These are phyloP conservation scores for Waltergamsia citrina DNA, from an alignment of 2,329 filamentous ascomycete species.

Conservation along the genomic window DNA sequence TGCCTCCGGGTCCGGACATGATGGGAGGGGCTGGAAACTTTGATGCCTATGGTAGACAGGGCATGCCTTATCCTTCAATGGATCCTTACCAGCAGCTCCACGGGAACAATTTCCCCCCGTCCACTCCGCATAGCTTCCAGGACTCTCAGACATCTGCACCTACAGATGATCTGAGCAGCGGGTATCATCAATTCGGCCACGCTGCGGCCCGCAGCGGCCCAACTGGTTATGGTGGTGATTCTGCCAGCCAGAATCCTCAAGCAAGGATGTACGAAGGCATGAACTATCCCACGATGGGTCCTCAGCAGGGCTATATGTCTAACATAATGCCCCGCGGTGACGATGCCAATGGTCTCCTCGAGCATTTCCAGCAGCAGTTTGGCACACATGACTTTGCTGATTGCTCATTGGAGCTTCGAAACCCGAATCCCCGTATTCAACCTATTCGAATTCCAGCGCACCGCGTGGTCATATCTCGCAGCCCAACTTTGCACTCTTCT, in stretches of 20 bases:
- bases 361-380: slow-evolving; percentile 28
- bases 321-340: slow-evolving; percentile 17
- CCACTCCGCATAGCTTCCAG: slow-evolving; percentile 52
- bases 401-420: slow-evolving; percentile 35
- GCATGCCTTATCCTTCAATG: slow-evolving; percentile 20
- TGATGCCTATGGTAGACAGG: slow-evolving; percentile 26
- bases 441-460: slow-evolving; percentile 39
- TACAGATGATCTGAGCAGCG: slow-evolving; percentile 32
- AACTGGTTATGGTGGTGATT: slow-evolving; percentile 17
- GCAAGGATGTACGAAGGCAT: not conserved
- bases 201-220: slow-evolving; percentile 26
- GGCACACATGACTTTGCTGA: slow-evolving; percentile 24
- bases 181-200: slow-evolving; percentile 24
- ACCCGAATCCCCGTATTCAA: slow-evolving; percentile 23
- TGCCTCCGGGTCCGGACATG: slow-evolving; percentile 16
- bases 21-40: slow-evolving; percentile 24
- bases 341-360: slow-evolving; percentile 25
- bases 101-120: slow-evolving; percentile 36
- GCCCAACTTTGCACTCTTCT: slow-evolving; percentile 19
- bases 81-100: slow-evolving; percentile 21
- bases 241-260: not conserved
- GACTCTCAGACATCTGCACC: slow-evolving; percentile 48
- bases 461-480: slow-evolving; percentile 45
- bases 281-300: slow-evolving; percentile 2
- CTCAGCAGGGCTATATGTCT: slow-evolving; percentile 10